Evolutionary conservation across 2,329 filamentous ascomycete species (phyloP).

Genomic region (Ophiostoma triangulosporum): DNA sequence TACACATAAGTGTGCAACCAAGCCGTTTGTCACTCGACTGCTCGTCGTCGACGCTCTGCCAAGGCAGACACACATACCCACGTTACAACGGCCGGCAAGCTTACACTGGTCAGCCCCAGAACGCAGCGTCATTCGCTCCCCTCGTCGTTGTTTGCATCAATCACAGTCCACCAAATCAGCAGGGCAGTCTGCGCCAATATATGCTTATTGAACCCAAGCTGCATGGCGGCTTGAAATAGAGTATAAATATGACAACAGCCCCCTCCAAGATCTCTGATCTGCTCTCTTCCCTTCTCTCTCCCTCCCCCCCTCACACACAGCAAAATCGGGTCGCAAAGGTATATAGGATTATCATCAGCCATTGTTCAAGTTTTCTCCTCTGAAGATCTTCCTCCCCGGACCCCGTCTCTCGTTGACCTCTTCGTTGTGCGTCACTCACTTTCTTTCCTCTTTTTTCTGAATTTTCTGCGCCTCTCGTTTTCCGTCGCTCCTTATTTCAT

Average conservation of each 20-base stretch:
- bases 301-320: conserved; percentile 41
- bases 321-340: conserved; percentile 45
- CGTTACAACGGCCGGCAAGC: conserved; percentile 5
- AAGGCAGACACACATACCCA: conserved; percentile 10
- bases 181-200: conserved; percentile 10
- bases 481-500: conserved; percentile 32
- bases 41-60: not conserved
- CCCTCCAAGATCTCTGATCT: conserved; percentile 17
- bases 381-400: conserved; percentile 39
- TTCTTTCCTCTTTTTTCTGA: conserved; percentile 19
- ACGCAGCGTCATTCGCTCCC: conserved; percentile 10
- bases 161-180: conserved; percentile 8
- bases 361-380: conserved; percentile 26
- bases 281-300: conserved; percentile 27
- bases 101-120: not conserved
- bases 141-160: conserved; percentile 4
- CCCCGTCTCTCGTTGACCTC: conserved; percentile 32
- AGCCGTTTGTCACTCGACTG: not conserved
- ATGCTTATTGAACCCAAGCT: not conserved
- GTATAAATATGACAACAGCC: conserved; percentile 7
- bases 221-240: not conserved
- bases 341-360: conserved; percentile 38
- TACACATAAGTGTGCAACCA: not conserved
- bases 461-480: conserved; percentile 35
- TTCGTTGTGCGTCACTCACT: conserved; percentile 19